phyloP scores from a whole-genome alignment of 768 basidiomycete species.

The Leccinum arenicola region DNA sequence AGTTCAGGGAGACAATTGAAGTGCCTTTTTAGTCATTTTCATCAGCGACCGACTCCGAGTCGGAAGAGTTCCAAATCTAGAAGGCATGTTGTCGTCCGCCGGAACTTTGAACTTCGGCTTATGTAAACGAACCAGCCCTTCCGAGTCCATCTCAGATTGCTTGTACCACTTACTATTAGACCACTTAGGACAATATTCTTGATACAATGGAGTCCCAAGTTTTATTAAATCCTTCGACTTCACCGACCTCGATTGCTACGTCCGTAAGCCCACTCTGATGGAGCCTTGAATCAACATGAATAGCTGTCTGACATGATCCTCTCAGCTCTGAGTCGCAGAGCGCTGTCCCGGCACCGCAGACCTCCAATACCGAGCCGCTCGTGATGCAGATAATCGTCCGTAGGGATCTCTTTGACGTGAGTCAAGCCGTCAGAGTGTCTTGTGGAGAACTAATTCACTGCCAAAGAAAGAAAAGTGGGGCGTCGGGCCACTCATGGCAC shows the following conservation, averaged over 20 bases:
- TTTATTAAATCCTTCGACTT: background rate
- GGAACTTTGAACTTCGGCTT: no score
- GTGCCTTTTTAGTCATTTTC: background rate
- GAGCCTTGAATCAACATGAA: background rate
- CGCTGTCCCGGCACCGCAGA: background rate
- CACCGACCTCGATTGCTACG: background rate
- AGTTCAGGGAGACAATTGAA: background rate
- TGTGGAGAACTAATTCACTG: background rate
- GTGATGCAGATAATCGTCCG: constrained; percentile 46
- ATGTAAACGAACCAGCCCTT: no score
- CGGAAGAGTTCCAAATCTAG: no score
- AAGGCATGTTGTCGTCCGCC: no score
- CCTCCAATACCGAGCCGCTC: constrained; percentile 22
- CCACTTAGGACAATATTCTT: background rate
- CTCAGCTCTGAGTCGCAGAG: background rate
- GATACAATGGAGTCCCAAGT: background rate
- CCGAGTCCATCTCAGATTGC: background rate
- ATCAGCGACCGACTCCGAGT: no score
- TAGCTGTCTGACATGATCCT: background rate
- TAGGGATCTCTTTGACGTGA: constrained; percentile 40
- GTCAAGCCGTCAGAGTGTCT: constrained; percentile 9
- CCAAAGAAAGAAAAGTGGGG: constrained; percentile 44
- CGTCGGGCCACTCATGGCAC: constrained; percentile 43
- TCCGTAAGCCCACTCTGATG: background rate
- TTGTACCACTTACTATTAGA: no score